Evolutionary conservation across 2,329 filamentous ascomycete species (phyloP).

Genomic region (Orbilia oligospora): DNA sequence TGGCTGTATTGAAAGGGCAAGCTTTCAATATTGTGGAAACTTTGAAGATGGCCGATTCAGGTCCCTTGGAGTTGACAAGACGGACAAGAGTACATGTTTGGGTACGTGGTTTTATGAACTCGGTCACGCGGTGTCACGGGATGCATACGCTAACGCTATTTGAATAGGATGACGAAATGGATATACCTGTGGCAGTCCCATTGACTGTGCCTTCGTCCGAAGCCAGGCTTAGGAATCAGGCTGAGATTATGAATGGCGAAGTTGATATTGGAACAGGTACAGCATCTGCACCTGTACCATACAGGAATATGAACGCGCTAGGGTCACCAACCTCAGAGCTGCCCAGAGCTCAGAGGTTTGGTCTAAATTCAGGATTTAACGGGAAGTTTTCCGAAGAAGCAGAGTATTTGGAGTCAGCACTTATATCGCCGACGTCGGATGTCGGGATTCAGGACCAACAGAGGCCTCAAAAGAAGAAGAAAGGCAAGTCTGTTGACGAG

Average conservation of each 20-base stretch:
- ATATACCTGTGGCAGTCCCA: constrained; percentile 93
- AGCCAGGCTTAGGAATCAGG: constrained; percentile 77
- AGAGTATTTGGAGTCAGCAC: constrained; percentile 19
- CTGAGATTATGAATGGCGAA: constrained; percentile 78
- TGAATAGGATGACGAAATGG: constrained; percentile 83
- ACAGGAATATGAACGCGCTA: constrained; percentile 73
- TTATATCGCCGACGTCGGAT: constrained; percentile 49
- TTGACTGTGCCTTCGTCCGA: constrained; percentile 89
- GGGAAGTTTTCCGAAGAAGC: constrained; percentile 34
- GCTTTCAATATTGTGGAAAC: constrained; percentile 99
- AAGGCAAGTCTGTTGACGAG: constrained; percentile 45
- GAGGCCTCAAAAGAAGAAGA: constrained; percentile 38
- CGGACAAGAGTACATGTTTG: constrained; percentile 94
- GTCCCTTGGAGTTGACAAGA: constrained; percentile 91
- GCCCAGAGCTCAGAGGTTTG: constrained; percentile 62
- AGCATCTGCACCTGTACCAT: constrained; percentile 71
- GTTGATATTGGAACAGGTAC: constrained; percentile 88
- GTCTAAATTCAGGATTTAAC: constrained; percentile 53
- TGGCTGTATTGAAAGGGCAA: constrained; percentile 99
- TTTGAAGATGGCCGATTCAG: constrained; percentile 90
- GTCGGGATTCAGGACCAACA: constrained; percentile 23
- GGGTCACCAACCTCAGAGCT: constrained; percentile 67
- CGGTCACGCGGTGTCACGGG: constrained; percentile 18
- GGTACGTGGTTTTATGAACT: constrained; percentile 66
- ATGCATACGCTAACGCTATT: constrained; percentile 1